These are phyloP conservation scores for Serendipita indica DNA, from an alignment of 768 basidiomycete genomes.

Conservation along the genomic window DNA sequence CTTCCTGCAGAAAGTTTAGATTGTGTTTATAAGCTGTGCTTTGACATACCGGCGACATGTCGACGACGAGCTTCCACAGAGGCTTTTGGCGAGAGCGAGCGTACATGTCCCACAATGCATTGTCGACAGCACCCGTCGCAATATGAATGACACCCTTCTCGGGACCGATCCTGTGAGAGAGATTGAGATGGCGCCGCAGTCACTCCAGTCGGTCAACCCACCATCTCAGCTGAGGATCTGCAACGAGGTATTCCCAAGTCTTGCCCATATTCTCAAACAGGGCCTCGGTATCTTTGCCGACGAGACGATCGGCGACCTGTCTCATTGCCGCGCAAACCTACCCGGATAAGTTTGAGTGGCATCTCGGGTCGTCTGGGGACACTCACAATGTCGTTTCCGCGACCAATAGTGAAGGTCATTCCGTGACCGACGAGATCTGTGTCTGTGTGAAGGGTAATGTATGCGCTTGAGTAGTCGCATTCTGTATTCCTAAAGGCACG, in stretches of 20 bases:
- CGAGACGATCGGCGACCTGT: slow-evolving; percentile 62
- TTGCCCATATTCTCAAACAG: slow-evolving; percentile 85
- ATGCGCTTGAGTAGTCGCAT: slow-evolving; percentile 92
- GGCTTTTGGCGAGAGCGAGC: slow-evolving; percentile 69
- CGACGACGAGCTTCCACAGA: slow-evolving; percentile 84
- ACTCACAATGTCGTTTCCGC: slow-evolving; percentile 81
- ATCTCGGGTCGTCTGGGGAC: not conserved
- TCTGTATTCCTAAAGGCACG: slow-evolving; percentile 63
- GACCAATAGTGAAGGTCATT: slow-evolving; percentile 89
- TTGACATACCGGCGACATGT: slow-evolving; percentile 58
- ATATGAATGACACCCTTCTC: slow-evolving; percentile 94
- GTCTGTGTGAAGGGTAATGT: slow-evolving; percentile 57
- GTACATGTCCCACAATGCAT: slow-evolving; percentile 91
- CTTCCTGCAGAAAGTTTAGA: slow-evolving; percentile 36
- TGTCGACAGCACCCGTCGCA: slow-evolving; percentile 76
- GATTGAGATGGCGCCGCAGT: not conserved
- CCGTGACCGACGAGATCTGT: slow-evolving; percentile 67
- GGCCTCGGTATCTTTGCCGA: slow-evolving; percentile 67
- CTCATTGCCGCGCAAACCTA: slow-evolving; percentile 73
- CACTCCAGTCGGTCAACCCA: slow-evolving; percentile 21
- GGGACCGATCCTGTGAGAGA: slow-evolving; percentile 57
- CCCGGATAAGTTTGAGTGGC: not conserved
- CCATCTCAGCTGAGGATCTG: slow-evolving; percentile 89
- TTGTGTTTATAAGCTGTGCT: not conserved
- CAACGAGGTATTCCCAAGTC: slow-evolving; percentile 73